A percentile compares a stretch with the other conserved stretches of the same genome.
Evolutionary conservation across 371 early-diverging fungal genomes (phyloP).

Genomic region (Zychaea mexicana): DNA sequence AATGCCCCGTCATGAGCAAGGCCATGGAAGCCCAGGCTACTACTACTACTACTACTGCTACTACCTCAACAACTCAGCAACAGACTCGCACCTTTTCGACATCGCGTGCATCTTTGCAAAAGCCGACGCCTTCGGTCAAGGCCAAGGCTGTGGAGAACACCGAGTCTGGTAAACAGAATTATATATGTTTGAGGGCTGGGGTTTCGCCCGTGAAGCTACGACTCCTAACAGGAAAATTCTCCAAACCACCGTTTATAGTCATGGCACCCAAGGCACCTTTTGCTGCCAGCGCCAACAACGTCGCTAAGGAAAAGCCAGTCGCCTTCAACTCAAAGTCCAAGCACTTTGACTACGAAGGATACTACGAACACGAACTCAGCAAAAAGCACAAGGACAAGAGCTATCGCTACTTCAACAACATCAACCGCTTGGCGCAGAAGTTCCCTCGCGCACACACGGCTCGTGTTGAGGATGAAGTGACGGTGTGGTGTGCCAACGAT

Average conservation of each 20-base stretch:
- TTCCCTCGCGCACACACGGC: slow-evolving; percentile 95
- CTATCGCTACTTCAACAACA: slow-evolving; percentile 99
- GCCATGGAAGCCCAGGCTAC: slow-evolving; percentile 50
- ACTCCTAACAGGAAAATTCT: neutral
- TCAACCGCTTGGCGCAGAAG: slow-evolving; percentile 93
- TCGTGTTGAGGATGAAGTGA: slow-evolving; percentile 82
- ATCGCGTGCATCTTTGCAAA: slow-evolving; percentile 32
- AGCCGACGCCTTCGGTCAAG: slow-evolving; percentile 48
- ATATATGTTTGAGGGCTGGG: too few relatives aligned
- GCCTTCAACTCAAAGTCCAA: slow-evolving; percentile 48
- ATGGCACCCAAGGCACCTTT: neutral
- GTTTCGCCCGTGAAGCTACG: too few relatives aligned
- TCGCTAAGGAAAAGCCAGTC: slow-evolving; percentile 24
- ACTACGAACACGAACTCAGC: slow-evolving; percentile 82
- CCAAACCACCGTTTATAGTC: neutral
- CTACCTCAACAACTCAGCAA: slow-evolving; percentile 32
- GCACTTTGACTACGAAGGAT: slow-evolving; percentile 88
- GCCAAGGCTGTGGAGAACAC: slow-evolving; percentile 40
- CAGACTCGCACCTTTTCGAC: slow-evolving; percentile 61
- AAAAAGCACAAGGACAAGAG: slow-evolving; percentile 96
- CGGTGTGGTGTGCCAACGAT: slow-evolving; percentile 99
- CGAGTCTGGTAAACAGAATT: neutral
- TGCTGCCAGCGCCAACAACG: neutral
- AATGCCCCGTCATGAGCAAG: slow-evolving; percentile 91
- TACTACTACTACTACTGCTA: neutral